phyloP scores from a whole-genome alignment of 2,329 filamentous ascomycete species.

The Xylaria sp. region DNA sequence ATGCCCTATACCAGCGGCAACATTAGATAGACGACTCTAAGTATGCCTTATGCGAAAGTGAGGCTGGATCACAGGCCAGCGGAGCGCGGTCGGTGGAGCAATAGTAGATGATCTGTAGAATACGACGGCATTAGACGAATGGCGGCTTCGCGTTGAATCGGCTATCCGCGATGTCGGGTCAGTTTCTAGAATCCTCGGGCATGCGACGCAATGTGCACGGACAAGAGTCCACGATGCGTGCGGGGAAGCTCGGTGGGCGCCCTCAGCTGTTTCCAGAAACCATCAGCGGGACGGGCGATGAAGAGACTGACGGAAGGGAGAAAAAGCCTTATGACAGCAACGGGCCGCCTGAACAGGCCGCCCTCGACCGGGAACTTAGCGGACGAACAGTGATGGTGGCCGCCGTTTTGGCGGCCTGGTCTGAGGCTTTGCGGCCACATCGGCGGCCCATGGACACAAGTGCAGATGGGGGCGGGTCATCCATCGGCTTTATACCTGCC shows the following conservation, averaged over 20 bases:
- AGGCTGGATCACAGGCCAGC: background rate
- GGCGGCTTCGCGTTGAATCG: conserved; percentile 16
- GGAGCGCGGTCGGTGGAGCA: conserved; percentile 7
- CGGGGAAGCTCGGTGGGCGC: conserved; percentile 24
- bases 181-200: conserved; percentile 23
- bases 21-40: background rate
- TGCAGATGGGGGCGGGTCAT: conserved; percentile 33
- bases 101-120: conserved; percentile 1
- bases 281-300: conserved; percentile 1
- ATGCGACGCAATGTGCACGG: conserved; percentile 27
- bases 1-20: background rate
- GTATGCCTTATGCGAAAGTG: conserved; percentile 26
- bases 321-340: conserved; percentile 31
- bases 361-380: conserved; percentile 12
- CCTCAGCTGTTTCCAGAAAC: conserved; percentile 35
- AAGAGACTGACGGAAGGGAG: background rate
- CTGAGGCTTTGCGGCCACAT: conserved; percentile 40
- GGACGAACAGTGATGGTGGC: conserved; percentile 30
- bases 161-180: conserved; percentile 30
- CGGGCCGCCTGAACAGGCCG: conserved; percentile 38
- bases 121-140: conserved; percentile 9
- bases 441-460: conserved; percentile 33
- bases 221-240: conserved; percentile 6
- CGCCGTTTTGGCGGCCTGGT: conserved; percentile 30
- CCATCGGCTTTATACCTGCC: conserved; percentile 34